Evolutionary conservation across 2,329 filamentous ascomycete genomes (phyloP).

Genomic region (Phaeosphaeriaceae sp.): DNA sequence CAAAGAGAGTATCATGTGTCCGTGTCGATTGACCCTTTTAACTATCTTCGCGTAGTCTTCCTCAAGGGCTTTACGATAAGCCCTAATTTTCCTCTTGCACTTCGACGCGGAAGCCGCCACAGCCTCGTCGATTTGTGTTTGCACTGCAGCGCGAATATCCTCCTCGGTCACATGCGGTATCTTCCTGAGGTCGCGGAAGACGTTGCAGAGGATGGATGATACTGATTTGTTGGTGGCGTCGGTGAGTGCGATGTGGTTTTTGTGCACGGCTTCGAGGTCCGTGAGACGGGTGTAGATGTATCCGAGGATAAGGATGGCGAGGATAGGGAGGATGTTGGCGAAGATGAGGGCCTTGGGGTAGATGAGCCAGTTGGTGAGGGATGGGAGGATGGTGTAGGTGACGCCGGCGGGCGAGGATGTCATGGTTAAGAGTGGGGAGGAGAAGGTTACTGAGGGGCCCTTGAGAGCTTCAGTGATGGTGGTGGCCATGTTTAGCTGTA

Average conservation of each 20-base stretch:
- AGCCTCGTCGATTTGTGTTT: neutral
- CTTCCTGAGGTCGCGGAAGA: neutral
- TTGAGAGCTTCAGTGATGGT: neutral
- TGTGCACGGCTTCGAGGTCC: neutral
- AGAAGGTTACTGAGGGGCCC: conserved; percentile 2
- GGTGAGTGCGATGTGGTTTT: neutral
- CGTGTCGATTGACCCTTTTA: too few species aligned
- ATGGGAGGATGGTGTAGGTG: neutral
- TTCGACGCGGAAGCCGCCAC: neutral
- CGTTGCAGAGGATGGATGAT: neutral
- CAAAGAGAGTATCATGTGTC: too few species aligned
- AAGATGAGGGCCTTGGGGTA: neutral
- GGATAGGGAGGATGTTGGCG: neutral
- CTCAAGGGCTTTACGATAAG: too few species aligned
- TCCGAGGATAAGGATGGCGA: neutral
- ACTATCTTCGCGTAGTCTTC: too few species aligned
- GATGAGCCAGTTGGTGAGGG: neutral
- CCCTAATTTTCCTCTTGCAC: too few species aligned
- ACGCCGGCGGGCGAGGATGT: neutral
- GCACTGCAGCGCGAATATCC: too few species aligned
- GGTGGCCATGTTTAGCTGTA: too few species aligned
- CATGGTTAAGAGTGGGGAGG: neutral
- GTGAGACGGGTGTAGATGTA: neutral
- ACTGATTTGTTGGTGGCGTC: neutral
- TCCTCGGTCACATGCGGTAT: neutral